phyloP scores from a whole-genome alignment of 2,329 filamentous ascomycete genomes.

The Didymella lethalis region DNA sequence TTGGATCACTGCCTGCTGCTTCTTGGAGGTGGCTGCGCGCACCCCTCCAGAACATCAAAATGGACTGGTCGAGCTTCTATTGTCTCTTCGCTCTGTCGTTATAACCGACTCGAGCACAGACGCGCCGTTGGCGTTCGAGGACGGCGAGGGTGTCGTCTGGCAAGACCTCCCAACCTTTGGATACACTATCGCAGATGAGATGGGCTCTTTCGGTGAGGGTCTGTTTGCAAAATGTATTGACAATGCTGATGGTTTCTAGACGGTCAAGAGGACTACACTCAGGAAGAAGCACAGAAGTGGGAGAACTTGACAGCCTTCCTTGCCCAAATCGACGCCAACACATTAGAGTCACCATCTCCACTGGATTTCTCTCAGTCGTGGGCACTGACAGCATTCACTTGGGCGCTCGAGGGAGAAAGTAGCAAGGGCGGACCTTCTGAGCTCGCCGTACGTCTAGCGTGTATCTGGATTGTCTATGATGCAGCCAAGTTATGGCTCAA shows the following conservation, averaged over 20 bases:
- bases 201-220: conserved; percentile 17
- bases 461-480: conserved; percentile 23
- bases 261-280: conserved; percentile 15
- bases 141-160: conserved; percentile 18
- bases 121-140: conserved; percentile 10
- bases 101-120: conserved; percentile 8
- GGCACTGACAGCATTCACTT: conserved; percentile 11
- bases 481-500: conserved; percentile 21
- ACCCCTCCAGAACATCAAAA: conserved; percentile 16
- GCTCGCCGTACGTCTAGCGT: conserved; percentile 16
- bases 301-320: conserved; percentile 25
- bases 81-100: conserved; percentile 8
- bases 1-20: conserved; percentile 19
- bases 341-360: conserved; percentile 7
- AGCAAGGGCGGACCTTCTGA: conserved; percentile 2
- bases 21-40: conserved; percentile 13
- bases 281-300: conserved; percentile 12
- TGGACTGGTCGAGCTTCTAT: conserved; percentile 2
- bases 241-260: conserved; percentile 3
- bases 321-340: conserved; percentile 20
- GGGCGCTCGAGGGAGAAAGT: conserved; percentile 6
- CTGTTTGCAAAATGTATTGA: background rate
- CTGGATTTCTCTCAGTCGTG: conserved; percentile 14
- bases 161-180: conserved; percentile 23
- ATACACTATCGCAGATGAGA: conserved; percentile 21